Evolutionary conservation across 2,329 filamentous ascomycete genomes (phyloP).

Genomic region (Scopulariopsis brevicaulis): DNA sequence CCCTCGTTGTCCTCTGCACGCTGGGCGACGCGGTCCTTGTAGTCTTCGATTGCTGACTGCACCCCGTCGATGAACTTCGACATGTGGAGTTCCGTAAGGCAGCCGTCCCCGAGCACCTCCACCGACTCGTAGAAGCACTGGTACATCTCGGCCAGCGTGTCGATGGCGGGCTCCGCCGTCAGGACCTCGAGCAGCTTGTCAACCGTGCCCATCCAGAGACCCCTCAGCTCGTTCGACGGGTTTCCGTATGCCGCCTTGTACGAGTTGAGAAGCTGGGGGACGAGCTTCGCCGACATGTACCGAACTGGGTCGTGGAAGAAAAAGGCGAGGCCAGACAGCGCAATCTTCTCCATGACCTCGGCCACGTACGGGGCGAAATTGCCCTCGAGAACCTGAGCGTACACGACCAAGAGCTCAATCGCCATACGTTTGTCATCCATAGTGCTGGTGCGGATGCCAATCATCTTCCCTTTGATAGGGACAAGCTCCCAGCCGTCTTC

Average conservation of each 20-base stretch:
- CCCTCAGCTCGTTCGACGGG: slow-evolving; percentile 66
- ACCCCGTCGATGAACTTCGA: slow-evolving; percentile 77
- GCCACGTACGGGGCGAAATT: slow-evolving; percentile 86
- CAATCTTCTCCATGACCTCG: slow-evolving; percentile 94
- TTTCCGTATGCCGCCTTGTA: slow-evolving; percentile 87
- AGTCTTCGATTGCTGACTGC: slow-evolving; percentile 79
- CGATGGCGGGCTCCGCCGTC: slow-evolving; percentile 86
- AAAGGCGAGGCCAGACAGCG: slow-evolving; percentile 85
- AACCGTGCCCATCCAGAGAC: slow-evolving; percentile 75
- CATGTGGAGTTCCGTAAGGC: slow-evolving; percentile 70
- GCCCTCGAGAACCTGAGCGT: slow-evolving; percentile 88
- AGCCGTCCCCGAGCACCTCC: slow-evolving; percentile 82
- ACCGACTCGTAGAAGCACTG: slow-evolving; percentile 99
- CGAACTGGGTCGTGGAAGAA: slow-evolving; percentile 99
- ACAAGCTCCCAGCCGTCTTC: slow-evolving; percentile 98
- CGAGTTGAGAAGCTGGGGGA: slow-evolving; percentile 84
- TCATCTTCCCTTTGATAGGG: slow-evolving; percentile 93
- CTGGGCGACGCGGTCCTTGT: slow-evolving; percentile 73
- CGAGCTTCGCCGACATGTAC: slow-evolving; percentile 86
- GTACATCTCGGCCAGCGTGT: slow-evolving; percentile 97
- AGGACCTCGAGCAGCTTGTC: slow-evolving; percentile 90
- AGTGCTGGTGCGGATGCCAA: slow-evolving; percentile 92
- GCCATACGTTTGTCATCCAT: slow-evolving; percentile 99
- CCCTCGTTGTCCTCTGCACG: slow-evolving; percentile 72
- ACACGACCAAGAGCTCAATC: slow-evolving; percentile 96